Conservation (phyloP, 2,329 filamentous ascomycete genomes). For the Diaporthe aspalathi region DNA sequence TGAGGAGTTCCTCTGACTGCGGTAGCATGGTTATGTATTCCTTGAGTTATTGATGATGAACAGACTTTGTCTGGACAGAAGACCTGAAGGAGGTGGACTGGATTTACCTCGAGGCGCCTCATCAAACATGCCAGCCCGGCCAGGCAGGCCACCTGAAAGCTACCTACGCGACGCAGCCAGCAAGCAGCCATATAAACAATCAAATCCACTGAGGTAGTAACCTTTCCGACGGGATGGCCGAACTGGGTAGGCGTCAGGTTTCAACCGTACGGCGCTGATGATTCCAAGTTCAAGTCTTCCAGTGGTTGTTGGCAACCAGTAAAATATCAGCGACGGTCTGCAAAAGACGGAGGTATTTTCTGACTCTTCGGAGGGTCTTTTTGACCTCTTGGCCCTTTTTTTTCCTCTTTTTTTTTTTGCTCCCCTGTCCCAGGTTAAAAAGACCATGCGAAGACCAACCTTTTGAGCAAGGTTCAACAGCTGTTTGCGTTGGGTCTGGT, state of each 20-base stretch:
- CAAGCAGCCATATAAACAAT: background rate
- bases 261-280: background rate
- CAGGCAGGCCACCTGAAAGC: background rate
- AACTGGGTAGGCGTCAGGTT: constrained; percentile 11
- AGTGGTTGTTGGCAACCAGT: constrained; percentile 43
- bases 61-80: background rate
- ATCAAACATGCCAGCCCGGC: too few species aligned
- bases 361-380: constrained; percentile 27
- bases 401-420: too few species aligned
- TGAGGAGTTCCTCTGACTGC: background rate
- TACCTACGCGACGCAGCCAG: background rate
- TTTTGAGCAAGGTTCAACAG: background rate
- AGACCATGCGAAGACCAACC: background rate
- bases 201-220: background rate
- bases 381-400: background rate
- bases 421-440: too few species aligned
- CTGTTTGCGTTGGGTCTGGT: background rate
- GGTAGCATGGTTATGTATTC: accelerated
- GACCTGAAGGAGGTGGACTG: background rate
- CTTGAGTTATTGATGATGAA: background rate
- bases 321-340: constrained; percentile 38
- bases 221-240: background rate
- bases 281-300: background rate
- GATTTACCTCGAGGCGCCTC: background rate
- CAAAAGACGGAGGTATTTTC: constrained; percentile 30